Base-by-base conservation (phyloP, 2,329 filamentous ascomycete genomes). In the Beauveria sp. region DNA sequence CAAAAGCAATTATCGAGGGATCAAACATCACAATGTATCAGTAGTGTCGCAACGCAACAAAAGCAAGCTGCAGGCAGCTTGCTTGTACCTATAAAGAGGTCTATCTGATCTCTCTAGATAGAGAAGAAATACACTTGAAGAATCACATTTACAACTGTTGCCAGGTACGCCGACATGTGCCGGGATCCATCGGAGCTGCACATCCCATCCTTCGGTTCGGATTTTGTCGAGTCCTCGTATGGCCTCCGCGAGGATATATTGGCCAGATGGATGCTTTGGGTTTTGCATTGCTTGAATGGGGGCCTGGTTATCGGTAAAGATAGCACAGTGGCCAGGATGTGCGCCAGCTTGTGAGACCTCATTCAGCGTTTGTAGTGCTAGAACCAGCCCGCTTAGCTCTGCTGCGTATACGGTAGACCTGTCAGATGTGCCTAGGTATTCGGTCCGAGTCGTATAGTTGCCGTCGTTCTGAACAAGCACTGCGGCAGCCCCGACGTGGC, bases 281-380 rank as follows among this genome's bases (percentile, higher is more conserved):
- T 69, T 67, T 38, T 20, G 50, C 16, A 70, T 65, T n/a, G 68
- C 70, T 61, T 67, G 63, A 28, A 72, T 70, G 30, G 69, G 68
- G 9, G 69, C 70, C 50, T 73, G 65, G 60, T 72, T 74, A 57
- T 71, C 66, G 20, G 69, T 71, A 58, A 71, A 72, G 61, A 70
- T 67, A 60, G 62, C 63, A 62, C 62, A 68, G 53, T 62, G 66
- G 53, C 66, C 64, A 47, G 65, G 65, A 30, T 43, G 50, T 18
- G 12, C 24, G 10, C 47, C 63, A 38, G 42, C 54, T 46, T 57
- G 40, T 57, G 40, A 52, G 51, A 66, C 56, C 40, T 70, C 63
- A 38, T 65, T 62, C 53, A 65, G 56, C 16, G 70, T 70, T 42
- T 69, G 63, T 34, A 72, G 50, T 26, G 66, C 67, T 22, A 71